Evolutionary conservation across 176 grass and related monocot species (phyloP), one percentile per base, ranked within the genome.

Genomic region (Miscanthus lutarioriparius): DNA sequence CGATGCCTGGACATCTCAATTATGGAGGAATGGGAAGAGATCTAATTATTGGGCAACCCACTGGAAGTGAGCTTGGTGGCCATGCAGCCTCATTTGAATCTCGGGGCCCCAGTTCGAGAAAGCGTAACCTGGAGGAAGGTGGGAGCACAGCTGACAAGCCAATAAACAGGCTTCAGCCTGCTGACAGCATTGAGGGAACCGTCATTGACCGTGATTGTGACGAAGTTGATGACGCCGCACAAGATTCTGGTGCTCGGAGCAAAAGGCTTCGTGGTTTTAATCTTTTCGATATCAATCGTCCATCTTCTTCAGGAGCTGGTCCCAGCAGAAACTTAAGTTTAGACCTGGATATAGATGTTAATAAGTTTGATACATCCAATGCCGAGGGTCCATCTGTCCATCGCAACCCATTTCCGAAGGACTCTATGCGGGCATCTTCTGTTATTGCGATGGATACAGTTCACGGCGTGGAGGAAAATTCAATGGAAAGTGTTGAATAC

Each of bases 401-500:
- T 81, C 77, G 62, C 10, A 82, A 91, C 53, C 90, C 85, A 33
- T 93, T 87, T 76, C 80, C 86, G 49, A 94, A 86, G 86, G 93
- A 99, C 61, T 99, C 97, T 48, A 88, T 84, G 72, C 83, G 90
- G 74, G 97, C 88, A 65, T 99, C 97, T 63, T 96, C 93, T 89
- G 97, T 99, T 89, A 96, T 99, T 87, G 97, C 97, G 11, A 99
- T 96, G 97, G 82, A 99, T 64, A 96, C 64, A 7, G 76, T 92
- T 81, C 91, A 94, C 2, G 78, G 76, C 45, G 26, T 28, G 23
- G 86, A 99, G n/a, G 89, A 92, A 56, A 92, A 94, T 83, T 99
- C 97, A 37, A 99, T 92, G 93, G 97, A 99, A 45, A 99, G 97
- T 80, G 97, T 99, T 81, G 93, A 99, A 87, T 92, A 94, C 84